Base-by-base conservation (phyloP, 2,329 filamentous ascomycete species). In the Arthrinium puccinioides region DNA sequence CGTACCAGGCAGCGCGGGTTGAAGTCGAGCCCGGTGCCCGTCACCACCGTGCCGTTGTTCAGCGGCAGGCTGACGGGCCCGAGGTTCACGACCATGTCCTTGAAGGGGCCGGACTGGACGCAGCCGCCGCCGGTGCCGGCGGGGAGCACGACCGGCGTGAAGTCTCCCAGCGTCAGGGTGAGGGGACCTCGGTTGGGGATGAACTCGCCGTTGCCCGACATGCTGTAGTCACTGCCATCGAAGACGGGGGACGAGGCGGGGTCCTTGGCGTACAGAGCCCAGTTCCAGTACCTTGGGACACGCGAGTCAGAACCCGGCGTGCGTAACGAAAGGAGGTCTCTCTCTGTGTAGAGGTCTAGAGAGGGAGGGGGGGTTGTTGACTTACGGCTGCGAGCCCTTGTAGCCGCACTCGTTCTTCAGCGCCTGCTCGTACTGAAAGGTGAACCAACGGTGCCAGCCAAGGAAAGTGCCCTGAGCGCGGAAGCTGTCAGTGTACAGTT, bases 51-150 rank as follows among this genome's bases (percentile, higher is more conserved):
- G 14, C 39, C 39, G 25, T 44, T 39, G 7, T 50, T 49, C 6
- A 46, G 36, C 7, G 45, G 43, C 19, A 51, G 45, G 29, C 36
- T 39, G 9, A 51, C 47, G 5, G 55, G 55, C 2, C 56, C 55
- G n/a, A 59, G 41, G 35, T 51, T 56, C 7, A 59, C 51, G 6
- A 44, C 38, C 43, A 55, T 49, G 30, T 54, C 48, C 26, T 46
- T 47, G 4, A 70, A 56, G 2, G 69, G 69, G 1, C 67, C 67
- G 3, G 53, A 57, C 9, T 50, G 50, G 1, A 75, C 54, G 48
- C 71, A 74, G 13, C 70, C 70, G 32, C 71, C 71, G 19, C 71
- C 70, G 3, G 55, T 56, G 10, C 66, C 70, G 0, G 66, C 56
- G 2, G 66, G 63, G 6, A 66, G 39, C 10, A 42, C 39, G 2